These are phyloP conservation scores for Hypholoma sublateritium DNA, from an alignment of 768 basidiomycete genomes.

Conservation along the genomic window DNA sequence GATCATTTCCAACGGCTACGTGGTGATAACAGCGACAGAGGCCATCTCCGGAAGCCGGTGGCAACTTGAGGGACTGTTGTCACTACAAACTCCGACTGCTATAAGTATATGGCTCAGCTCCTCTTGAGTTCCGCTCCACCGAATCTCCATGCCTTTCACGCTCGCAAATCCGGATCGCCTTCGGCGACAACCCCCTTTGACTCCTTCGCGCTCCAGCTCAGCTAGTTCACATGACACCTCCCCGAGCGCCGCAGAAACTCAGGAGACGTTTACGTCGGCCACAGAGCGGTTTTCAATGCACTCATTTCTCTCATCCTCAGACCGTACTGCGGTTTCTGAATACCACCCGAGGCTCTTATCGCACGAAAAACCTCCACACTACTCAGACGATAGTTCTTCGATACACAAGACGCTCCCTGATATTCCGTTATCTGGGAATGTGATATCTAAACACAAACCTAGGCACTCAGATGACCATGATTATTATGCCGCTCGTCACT, in stretches of 20 bases:
- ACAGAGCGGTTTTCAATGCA: not conserved
- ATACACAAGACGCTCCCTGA: not conserved
- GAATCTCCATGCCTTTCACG: not conserved
- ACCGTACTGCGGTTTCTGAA: constrained; percentile 4
- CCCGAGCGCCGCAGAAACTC: not conserved
- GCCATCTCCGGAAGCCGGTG: too few relatives aligned
- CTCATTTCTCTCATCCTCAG: constrained; percentile 7
- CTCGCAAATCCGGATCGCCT: not conserved
- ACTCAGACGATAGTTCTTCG: not conserved
- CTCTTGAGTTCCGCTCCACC: not conserved
- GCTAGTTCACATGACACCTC: not conserved
- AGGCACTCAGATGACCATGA: not conserved
- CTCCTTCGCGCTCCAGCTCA: constrained; percentile 4
- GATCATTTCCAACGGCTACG: too few relatives aligned
- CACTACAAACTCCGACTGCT: not conserved
- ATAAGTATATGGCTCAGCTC: not conserved
- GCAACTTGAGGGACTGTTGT: not conserved
- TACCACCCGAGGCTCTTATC: not conserved
- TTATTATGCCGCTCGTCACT: not conserved
- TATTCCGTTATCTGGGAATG: not conserved
- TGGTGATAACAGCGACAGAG: too few relatives aligned
- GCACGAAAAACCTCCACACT: not conserved
- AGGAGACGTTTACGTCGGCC: not conserved
- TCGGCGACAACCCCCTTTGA: not conserved
- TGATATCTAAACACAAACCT: not conserved